Evolutionary conservation across 495 filamentous ascomycete genomes (phyloP).

Genomic region (Penicillium simplicissimum): DNA sequence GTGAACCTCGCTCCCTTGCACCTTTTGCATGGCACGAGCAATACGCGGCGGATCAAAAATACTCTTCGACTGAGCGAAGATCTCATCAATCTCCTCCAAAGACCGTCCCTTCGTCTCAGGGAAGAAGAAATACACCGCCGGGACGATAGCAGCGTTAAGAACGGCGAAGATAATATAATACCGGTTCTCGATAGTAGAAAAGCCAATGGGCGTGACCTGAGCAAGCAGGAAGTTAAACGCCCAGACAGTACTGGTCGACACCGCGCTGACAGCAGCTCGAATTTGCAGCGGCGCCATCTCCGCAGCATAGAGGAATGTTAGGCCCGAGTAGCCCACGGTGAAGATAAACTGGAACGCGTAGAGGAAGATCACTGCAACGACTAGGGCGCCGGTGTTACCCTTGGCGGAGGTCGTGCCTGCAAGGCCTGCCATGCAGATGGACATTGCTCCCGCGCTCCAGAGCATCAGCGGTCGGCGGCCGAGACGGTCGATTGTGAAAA

Average conservation of each 20-base stretch:
- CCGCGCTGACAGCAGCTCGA: slow-evolving; percentile 64
- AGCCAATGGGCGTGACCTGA: slow-evolving; percentile 47
- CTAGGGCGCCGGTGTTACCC: slow-evolving; percentile 37
- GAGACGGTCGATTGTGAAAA: slow-evolving; percentile 75
- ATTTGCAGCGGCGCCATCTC: slow-evolving; percentile 70
- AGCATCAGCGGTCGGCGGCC: slow-evolving; percentile 70
- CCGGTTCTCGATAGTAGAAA: slow-evolving; percentile 43
- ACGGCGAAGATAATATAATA: slow-evolving; percentile 54
- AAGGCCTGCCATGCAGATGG: slow-evolving; percentile 59
- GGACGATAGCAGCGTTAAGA: slow-evolving; percentile 48
- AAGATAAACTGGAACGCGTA: slow-evolving; percentile 47
- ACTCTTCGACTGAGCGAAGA: slow-evolving; percentile 49
- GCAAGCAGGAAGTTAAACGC: slow-evolving; percentile 51
- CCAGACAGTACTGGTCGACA: slow-evolving; percentile 65
- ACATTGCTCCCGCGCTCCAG: slow-evolving; percentile 52
- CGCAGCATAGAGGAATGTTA: slow-evolving; percentile 64
- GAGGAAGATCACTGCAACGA: slow-evolving; percentile 43
- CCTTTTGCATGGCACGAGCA: slow-evolving; percentile 24
- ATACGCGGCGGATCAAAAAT: slow-evolving; percentile 35
- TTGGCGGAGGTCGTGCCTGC: slow-evolving; percentile 45
- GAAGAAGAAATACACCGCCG: slow-evolving; percentile 57
- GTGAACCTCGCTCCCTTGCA: slow-evolving; percentile 8
- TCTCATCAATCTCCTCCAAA: slow-evolving; percentile 75
- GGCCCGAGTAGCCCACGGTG: slow-evolving; percentile 60
- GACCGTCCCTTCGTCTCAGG: slow-evolving; percentile 59